Evolutionary conservation across 805 yeast genomes (phyloP).

Genomic region (Candida insectalens): DNA sequence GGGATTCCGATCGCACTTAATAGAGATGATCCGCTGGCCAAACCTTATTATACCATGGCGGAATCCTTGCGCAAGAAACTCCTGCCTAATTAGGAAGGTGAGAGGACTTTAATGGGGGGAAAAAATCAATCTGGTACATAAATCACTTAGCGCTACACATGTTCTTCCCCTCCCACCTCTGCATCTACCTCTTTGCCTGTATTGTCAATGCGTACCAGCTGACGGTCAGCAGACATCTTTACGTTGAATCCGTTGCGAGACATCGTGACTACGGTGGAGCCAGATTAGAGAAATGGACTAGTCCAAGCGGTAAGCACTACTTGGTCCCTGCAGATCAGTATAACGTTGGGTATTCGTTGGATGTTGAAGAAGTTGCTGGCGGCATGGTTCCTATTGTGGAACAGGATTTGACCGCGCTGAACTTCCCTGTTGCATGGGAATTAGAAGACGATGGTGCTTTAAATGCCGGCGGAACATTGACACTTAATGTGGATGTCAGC

Average conservation of each 20-base stretch:
- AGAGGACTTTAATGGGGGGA: conserved; percentile 21
- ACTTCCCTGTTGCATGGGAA: conserved; percentile 20
- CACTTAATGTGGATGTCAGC: conserved; percentile 5
- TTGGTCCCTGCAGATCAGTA: conserved; percentile 12
- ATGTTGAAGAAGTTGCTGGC: not conserved
- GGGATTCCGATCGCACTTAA: conserved; percentile 56
- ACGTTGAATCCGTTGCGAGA: too few relatives aligned
- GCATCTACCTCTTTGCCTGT: too few relatives aligned
- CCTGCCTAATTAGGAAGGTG: not conserved
- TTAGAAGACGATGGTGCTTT: conserved; percentile 10
- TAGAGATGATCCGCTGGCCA: conserved; percentile 25
- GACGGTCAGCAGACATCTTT: too few relatives aligned
- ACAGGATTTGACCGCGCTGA: conserved; percentile 16
- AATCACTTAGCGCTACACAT: too few relatives aligned
- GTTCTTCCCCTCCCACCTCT: too few relatives aligned
- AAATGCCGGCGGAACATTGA: conserved; percentile 3
- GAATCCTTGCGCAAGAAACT: too few relatives aligned
- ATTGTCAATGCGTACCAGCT: too few relatives aligned
- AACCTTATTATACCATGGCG: conserved; percentile 43
- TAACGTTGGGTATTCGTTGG: not conserved
- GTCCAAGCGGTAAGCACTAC: conserved; percentile 16
- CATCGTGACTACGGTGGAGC: too few relatives aligned
- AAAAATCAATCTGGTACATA: too few relatives aligned
- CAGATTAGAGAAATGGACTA: conserved; percentile 18
- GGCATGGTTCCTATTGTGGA: conserved; percentile 13